Evolutionary conservation across 169 alveolate genomes (phyloP), one percentile per base, ranked within the genome.

Genomic region (Plasmodium malariae): DNA sequence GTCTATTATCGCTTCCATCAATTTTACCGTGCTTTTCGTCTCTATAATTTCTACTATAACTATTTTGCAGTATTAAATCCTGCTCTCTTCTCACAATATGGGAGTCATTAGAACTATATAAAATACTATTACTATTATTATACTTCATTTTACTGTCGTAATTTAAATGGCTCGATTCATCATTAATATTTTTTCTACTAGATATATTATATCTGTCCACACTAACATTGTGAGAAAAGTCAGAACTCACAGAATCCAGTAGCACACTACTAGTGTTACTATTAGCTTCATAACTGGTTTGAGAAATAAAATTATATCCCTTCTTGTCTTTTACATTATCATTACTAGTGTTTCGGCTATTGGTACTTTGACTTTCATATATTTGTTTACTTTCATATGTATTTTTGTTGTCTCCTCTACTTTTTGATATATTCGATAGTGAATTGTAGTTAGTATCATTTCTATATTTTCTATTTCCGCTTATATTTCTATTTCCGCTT

Each of bases 271-370:
- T 67, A 19, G 78, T 51, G 37, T 80, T 80, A 67, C 90, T 80
- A 60, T 80, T 80, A 65, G 83, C 90, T 40, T 80, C 90, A 59
- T 80, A 80, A 34, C 90, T 80, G 5, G 90, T 80, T 80, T 80
- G 90, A n/a, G 90, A 80, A 80, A 80, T 80, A 30, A 80, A 80
- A 80, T 80, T 80, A 45, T 54, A 67, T 6, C 6, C 30, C 36
- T 57, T 80, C 17, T 76, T 62, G 26, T 59, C 54, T 21, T 19
- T 54, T n/a, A 21, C 67, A 12, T 63, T 49, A 62, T 54, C 68
- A 51, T 40, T 37, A 4, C 32, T 34, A 28, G 43, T 12, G n/a
- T 71, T 57, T 37, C 40, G 24, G n/a, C 26, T 34, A 26, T 30
- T 71, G 3, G 7, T 24, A 28, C 28, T 14, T 26, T 26, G 6